phyloP scores from a whole-genome alignment of 2,329 filamentous ascomycete genomes.

The Clonostachys sp. region DNA sequence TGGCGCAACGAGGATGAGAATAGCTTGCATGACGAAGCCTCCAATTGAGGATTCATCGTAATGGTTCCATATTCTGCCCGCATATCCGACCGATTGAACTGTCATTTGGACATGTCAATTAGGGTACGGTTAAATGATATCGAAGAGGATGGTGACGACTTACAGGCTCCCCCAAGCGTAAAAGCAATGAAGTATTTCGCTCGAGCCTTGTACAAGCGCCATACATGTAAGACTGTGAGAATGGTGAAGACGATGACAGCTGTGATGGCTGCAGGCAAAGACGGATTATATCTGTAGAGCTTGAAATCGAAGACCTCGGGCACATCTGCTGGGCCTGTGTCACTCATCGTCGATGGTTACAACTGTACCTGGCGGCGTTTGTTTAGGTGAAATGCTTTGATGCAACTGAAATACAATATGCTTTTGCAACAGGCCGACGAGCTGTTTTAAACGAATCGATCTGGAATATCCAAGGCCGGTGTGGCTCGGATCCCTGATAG shows the following conservation, averaged over 20 bases:
- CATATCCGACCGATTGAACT: slow-evolving; percentile 40
- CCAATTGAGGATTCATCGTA: slow-evolving; percentile 2
- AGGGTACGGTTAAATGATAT: not conserved
- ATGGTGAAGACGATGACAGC: slow-evolving; percentile 39
- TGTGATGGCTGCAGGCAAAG: slow-evolving; percentile 30
- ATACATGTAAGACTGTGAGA: slow-evolving; percentile 34
- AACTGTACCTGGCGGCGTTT: too few relatives aligned
- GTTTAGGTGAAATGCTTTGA: too few relatives aligned
- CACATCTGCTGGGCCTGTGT: too few relatives aligned
- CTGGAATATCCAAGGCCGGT: too few relatives aligned
- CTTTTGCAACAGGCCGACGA: too few relatives aligned
- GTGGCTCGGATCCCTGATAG: too few relatives aligned
- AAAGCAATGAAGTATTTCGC: slow-evolving; percentile 48
- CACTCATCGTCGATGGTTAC: too few relatives aligned
- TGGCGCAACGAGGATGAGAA: slow-evolving; percentile 40
- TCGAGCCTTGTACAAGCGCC: slow-evolving; percentile 32
- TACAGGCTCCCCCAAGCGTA: slow-evolving; percentile 40
- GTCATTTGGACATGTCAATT: not conserved
- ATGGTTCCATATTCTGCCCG: slow-evolving; percentile 13
- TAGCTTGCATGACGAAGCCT: slow-evolving; percentile 31
- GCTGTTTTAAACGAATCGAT: too few relatives aligned
- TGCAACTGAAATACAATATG: too few relatives aligned
- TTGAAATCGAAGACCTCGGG: slow-evolving; percentile 1
- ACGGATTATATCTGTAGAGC: slow-evolving; percentile 6
- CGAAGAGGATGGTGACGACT: slow-evolving; percentile 11